Evolutionary conservation across 2,329 filamentous ascomycete genomes (phyloP), one percentile per base, ranked within the genome.

Genomic region (Didymella lethalis): DNA sequence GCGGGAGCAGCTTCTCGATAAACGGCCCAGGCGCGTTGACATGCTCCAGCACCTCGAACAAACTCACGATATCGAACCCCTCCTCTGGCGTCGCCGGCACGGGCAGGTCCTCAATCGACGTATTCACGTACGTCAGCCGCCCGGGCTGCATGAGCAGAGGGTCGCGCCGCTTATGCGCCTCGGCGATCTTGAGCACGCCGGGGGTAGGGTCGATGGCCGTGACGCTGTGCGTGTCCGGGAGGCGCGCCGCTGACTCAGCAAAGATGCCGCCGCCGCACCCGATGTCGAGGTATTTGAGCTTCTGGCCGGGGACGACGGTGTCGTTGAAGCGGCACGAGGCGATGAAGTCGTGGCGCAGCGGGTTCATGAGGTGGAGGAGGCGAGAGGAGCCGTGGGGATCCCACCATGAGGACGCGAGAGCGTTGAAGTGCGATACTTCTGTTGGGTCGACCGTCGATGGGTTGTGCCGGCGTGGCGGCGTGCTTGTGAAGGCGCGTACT

Each of bases 231-330:
- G 90, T 91, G 41, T 80, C 82, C 0, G 84, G 79, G 32, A 93
- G 79, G 6, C 92, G 85, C 0, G 92, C 91, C 0, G 91, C 90
- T 18, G 87, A 90, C 78, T 98, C 95, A 57, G 94, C 93, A 75
- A 98, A 97, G 76, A 98, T 98, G 62, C 95, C 95, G 23, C 94
- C 95, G 62, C 95, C 95, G 78, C 95, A 98, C 66, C 95, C 95
- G 58, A 99, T 86, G 77, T 99, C 95, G 52, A 99, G 89, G 77
- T 92, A 96, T 32, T 84, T 84, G 4, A 92, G 81, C 18, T 82
- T 82, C 8, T 59, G 65, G 46, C 48, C 63, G 31, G 52, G 70
- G 2, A 29, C 12, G 7, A 45, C 18, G 16, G 56, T 34, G 28
- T 40, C n/a, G 43, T 51, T 36, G 43, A 55, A 47, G 50, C 53